phyloP scores from a whole-genome alignment of 331 rosid genomes.

The Quercus tomentella region DNA sequence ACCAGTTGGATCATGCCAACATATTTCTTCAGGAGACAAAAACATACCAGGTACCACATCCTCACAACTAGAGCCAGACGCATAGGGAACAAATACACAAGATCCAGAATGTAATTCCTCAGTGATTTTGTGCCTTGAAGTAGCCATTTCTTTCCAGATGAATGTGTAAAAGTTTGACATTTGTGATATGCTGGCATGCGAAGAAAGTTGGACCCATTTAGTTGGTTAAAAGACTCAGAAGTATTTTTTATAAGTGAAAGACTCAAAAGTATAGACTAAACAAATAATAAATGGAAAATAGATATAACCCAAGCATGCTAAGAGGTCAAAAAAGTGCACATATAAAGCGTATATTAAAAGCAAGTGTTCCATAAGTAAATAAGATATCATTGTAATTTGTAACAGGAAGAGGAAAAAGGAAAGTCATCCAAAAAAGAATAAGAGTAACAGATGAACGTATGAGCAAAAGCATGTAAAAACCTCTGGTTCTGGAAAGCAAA shows the following conservation, averaged over 20 bases:
- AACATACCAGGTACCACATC: slow-evolving; percentile 64
- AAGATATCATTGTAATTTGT: background rate
- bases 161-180: slow-evolving; percentile 75
- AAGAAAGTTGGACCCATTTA: slow-evolving; percentile 3
- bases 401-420: background rate
- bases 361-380: background rate
- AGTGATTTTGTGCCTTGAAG: slow-evolving; percentile 49
- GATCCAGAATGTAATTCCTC: slow-evolving; percentile 67
- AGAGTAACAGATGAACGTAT: background rate
- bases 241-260: background rate
- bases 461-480: background rate
- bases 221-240: background rate
- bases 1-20: slow-evolving; percentile 76
- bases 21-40: slow-evolving; percentile 59
- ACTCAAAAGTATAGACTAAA: background rate
- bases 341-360: too few relatives aligned
- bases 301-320: background rate
- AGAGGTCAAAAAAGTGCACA: background rate
- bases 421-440: background rate
- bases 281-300: background rate
- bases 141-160: slow-evolving; percentile 75
- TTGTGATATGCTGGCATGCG: slow-evolving; percentile 60
- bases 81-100: slow-evolving; percentile 66
- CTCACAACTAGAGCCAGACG: slow-evolving; percentile 38
- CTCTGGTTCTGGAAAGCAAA: background rate